Base-by-base conservation (phyloP, 352 stramenopile species). In the Pythium utonaiense region DNA sequence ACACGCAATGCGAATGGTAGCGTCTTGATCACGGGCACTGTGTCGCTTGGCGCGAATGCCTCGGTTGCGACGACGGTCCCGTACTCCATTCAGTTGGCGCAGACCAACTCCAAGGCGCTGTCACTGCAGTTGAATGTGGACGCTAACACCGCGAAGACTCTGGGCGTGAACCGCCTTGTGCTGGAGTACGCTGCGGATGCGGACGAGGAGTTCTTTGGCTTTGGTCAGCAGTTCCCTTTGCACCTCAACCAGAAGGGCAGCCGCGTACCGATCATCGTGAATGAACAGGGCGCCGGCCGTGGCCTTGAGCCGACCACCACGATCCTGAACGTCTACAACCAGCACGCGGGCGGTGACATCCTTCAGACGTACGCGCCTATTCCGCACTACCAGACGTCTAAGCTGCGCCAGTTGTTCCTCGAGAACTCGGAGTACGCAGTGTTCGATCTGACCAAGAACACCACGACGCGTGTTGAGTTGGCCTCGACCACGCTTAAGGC, bases 361-460 rank as follows among this genome's bases (percentile, higher is more conserved):
- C 25, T 36, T 6, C 24, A 42, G 42, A 61, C 54, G 41, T 61
- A 61, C 54, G 54, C 54, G 19, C 54, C 54, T 19, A 61, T 61
- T 8, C 54, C 54, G 25, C 54, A 61, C 54, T 61, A 61, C 54
- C 54, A 61, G 30, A 52, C 54, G 25, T 45, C 54, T 13, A 61
- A 61, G 42, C 21, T 52, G 36, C 54, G 27, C 14, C 36, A 50
- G 54, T 38, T 61, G 13, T 61, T 61, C 19, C 41, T 61, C 25
- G 54, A 61, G 41, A 61, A 61, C 42, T 52, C 54, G 24, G 54
- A 61, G 42, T 61, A 53, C 21, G 42, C 54, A 4, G 54, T 61
- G 13, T 61, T 61, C 44, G 54, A 61, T 27, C 41, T 61, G n/a
- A 61, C 54, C n/a, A 42, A 53, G 30, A 50, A 53, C 41, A 50